phyloP scores from a whole-genome alignment of 495 filamentous ascomycete genomes.

The Talaromyces liani region DNA sequence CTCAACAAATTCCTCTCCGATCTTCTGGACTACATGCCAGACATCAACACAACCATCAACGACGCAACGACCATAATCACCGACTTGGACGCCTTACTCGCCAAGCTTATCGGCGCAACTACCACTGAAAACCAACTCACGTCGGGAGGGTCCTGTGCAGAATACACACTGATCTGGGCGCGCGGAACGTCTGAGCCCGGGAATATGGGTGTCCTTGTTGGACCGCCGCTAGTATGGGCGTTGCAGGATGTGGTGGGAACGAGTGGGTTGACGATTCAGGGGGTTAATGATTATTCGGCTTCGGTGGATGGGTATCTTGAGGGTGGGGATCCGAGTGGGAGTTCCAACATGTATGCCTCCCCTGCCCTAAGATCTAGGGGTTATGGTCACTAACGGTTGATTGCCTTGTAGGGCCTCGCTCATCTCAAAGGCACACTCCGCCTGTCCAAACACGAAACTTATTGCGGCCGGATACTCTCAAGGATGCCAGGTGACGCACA shows the following conservation, averaged over 20 bases:
- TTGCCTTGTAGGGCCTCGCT: slow-evolving; percentile 7
- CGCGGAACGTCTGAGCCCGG: slow-evolving; percentile 32
- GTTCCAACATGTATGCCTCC: slow-evolving; percentile 14
- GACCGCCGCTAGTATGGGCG: slow-evolving; percentile 23
- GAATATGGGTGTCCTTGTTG: slow-evolving; percentile 24
- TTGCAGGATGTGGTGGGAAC: slow-evolving; percentile 19
- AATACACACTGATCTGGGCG: slow-evolving; percentile 34
- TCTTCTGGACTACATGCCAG: slow-evolving; percentile 1
- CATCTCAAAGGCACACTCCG: slow-evolving; percentile 9
- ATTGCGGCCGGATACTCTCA: slow-evolving; percentile 21
- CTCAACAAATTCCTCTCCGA: slow-evolving; percentile 8
- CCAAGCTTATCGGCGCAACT: slow-evolving; percentile 5
- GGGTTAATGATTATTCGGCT: slow-evolving; percentile 29
- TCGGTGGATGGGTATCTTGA: slow-evolving; percentile 25
- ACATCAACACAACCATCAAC: slow-evolving; percentile 5
- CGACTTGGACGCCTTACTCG: background rate
- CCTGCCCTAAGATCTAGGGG: background rate
- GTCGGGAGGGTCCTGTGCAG: slow-evolving; percentile 18
- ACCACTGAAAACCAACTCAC: slow-evolving; percentile 25
- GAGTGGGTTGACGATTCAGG: slow-evolving; percentile 27
- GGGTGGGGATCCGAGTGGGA: slow-evolving; percentile 26
- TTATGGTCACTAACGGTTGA: no score
- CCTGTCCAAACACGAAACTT: slow-evolving; percentile 22
- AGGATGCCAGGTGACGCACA: slow-evolving; percentile 24
- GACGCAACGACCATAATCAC: background rate